These are phyloP conservation scores for Xylaria arbuscula DNA, from an alignment of 2,329 filamentous ascomycete species.

Conservation along the genomic window DNA sequence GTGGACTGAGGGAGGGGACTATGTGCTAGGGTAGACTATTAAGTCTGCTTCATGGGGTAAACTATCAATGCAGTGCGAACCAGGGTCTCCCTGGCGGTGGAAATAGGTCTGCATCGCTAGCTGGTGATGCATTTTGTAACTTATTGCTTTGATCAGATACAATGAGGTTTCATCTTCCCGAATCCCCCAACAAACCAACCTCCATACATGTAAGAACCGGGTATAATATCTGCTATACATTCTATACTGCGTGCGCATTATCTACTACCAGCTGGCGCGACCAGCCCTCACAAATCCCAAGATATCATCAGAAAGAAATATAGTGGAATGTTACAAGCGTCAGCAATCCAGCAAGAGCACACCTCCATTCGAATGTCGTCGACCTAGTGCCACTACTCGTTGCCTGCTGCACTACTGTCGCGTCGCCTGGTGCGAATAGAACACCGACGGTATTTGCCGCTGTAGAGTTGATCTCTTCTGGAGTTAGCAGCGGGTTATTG, in stretches of 20 bases:
- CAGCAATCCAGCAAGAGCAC: conserved; percentile 51
- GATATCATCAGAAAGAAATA: conserved; percentile 27
- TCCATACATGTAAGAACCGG: neutral
- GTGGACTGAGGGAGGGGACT: conserved; percentile 2
- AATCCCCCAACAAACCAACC: neutral
- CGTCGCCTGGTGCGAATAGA: conserved; percentile 64
- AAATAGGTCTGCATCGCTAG: too few species aligned
- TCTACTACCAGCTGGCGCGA: neutral
- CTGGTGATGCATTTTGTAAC: neutral
- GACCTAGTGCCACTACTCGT: conserved; percentile 48
- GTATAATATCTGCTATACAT: neutral
- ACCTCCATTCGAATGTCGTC: conserved; percentile 50
- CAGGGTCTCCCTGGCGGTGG: too few species aligned
- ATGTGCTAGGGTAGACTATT: conserved; percentile 7
- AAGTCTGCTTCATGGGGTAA: neutral
- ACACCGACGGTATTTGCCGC: conserved; percentile 59
- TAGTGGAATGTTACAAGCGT: conserved; percentile 48
- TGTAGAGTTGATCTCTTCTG: conserved; percentile 57
- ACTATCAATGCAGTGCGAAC: too few species aligned
- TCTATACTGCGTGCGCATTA: neutral
- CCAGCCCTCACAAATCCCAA: neutral
- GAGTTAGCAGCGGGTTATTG: conserved; percentile 62
- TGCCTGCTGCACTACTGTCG: conserved; percentile 57
- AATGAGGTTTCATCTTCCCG: neutral
- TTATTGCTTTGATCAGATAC: neutral